Conservation (phyloP, 768 basidiomycete species). For the Tricholoma matsutake region DNA sequence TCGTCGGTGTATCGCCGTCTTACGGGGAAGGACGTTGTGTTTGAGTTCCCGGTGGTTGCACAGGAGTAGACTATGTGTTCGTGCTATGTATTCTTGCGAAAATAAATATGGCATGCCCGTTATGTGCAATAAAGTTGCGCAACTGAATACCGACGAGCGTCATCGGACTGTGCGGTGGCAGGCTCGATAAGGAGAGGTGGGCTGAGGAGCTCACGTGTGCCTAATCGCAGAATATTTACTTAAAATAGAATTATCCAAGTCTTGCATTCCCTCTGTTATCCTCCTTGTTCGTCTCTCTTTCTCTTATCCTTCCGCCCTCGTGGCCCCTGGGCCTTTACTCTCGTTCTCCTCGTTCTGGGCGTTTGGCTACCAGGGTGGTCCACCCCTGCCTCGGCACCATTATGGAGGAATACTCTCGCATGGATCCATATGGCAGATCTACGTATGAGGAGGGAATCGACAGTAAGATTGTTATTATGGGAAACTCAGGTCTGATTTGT, state of each 20-base stretch:
- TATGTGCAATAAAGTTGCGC: background rate
- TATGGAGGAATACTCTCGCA: slow-evolving; percentile 57
- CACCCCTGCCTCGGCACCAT: slow-evolving; percentile 19
- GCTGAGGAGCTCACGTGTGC: slow-evolving; percentile 32
- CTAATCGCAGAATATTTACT: slow-evolving; percentile 17
- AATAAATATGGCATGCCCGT: slow-evolving; percentile 18
- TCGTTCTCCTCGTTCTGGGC: slow-evolving; percentile 11
- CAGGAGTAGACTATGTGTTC: slow-evolving; percentile 48
- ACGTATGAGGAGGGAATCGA: slow-evolving; percentile 84
- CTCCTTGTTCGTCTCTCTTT: slow-evolving; percentile 25
- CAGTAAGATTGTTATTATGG: slow-evolving; percentile 95
- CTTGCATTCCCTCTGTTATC: slow-evolving; percentile 28
- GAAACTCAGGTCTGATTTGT: slow-evolving; percentile 59
- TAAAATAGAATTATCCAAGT: slow-evolving; percentile 21
- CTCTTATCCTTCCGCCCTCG: slow-evolving; percentile 41
- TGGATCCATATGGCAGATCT: slow-evolving; percentile 65
- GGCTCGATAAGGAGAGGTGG: slow-evolving; percentile 7
- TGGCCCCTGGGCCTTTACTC: slow-evolving; percentile 38
- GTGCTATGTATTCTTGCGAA: slow-evolving; percentile 23
- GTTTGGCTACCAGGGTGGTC: slow-evolving; percentile 20
- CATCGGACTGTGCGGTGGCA: background rate
- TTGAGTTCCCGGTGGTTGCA: slow-evolving; percentile 78
- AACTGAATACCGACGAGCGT: no score
- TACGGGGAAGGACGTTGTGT: slow-evolving; percentile 96
- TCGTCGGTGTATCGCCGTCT: slow-evolving; percentile 93